Percentiles rank a stretch among this genome's conserved stretches.
These are phyloP conservation scores for Penicillium diatomitis DNA, from an alignment of 495 filamentous ascomycete genomes.

Conservation along the genomic window DNA sequence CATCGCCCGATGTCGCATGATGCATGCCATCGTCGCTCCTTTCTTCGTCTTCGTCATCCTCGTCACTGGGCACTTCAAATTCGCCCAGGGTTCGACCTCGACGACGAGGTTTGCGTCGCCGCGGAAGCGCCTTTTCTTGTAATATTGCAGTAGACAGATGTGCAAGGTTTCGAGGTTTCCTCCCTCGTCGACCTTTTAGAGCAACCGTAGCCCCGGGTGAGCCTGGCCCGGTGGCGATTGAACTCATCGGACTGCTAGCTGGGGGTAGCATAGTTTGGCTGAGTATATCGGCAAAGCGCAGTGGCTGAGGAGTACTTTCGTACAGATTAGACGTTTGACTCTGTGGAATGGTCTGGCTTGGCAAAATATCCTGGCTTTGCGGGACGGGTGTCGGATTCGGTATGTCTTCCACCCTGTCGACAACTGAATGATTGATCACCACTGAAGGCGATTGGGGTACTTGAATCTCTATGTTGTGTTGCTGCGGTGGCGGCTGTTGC, in stretches of 20 bases:
- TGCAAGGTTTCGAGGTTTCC: slow-evolving; percentile 21
- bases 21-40: slow-evolving; percentile 27
- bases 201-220: slow-evolving; percentile 8
- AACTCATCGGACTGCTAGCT: slow-evolving; percentile 33
- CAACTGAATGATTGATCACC: slow-evolving; percentile 12
- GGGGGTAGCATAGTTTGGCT: slow-evolving; percentile 47
- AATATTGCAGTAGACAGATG: slow-evolving; percentile 39
- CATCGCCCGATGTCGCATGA: slow-evolving; percentile 22
- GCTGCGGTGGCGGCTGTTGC: too few species aligned
- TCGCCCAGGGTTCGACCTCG: slow-evolving; percentile 9
- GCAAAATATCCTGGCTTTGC: too few species aligned
- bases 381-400: slow-evolving; percentile 9
- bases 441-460: slow-evolving; percentile 15
- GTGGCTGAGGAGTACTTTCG: slow-evolving; percentile 6
- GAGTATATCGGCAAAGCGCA: slow-evolving; percentile 24
- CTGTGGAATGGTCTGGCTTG: too few species aligned
- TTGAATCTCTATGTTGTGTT: slow-evolving; percentile 1
- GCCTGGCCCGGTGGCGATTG: background rate
- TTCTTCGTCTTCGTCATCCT: background rate
- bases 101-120: slow-evolving; percentile 27
- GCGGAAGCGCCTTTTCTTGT: slow-evolving; percentile 39
- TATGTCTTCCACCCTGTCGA: slow-evolving; percentile 16
- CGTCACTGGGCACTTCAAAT: slow-evolving; percentile 17
- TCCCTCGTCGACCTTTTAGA: slow-evolving; percentile 14
- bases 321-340: background rate